phyloP scores from a whole-genome alignment of 495 filamentous ascomycete species.

The Penicillium cinerascens region DNA sequence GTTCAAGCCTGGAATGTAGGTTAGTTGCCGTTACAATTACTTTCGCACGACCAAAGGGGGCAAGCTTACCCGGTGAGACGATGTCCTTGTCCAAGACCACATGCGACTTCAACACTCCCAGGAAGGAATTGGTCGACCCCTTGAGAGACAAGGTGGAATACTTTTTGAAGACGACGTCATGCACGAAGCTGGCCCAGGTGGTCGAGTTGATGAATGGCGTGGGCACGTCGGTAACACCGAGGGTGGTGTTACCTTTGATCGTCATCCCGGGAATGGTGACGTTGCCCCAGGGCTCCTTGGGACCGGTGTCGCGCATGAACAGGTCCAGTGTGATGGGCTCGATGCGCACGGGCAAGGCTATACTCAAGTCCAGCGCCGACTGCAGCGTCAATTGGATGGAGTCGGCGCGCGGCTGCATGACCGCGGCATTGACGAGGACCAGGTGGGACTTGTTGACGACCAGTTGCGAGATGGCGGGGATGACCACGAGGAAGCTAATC shows the following conservation, averaged over 20 bases:
- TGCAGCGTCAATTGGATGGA: slow-evolving; percentile 30
- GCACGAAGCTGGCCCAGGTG: slow-evolving; percentile 35
- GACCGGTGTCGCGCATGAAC: slow-evolving; percentile 27
- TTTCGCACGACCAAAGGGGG: neutral
- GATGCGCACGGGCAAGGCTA: slow-evolving; percentile 35
- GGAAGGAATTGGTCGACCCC: slow-evolving; percentile 32
- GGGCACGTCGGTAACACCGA: slow-evolving; percentile 21
- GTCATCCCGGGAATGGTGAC: slow-evolving; percentile 22
- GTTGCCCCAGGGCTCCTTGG: slow-evolving; percentile 26
- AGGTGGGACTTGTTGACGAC: slow-evolving; percentile 39
- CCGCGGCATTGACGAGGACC: slow-evolving; percentile 32
- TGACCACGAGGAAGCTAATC: slow-evolving; percentile 38
- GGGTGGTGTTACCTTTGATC: slow-evolving; percentile 35
- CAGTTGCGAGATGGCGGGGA: slow-evolving; percentile 42
- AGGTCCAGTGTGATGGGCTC: slow-evolving; percentile 33
- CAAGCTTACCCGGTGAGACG: slow-evolving; percentile 29
- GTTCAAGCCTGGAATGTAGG: slow-evolving; percentile 20
- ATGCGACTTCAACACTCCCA: slow-evolving; percentile 32
- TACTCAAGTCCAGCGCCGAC: slow-evolving; percentile 35
- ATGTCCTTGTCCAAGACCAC: slow-evolving; percentile 39
- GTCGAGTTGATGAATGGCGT: slow-evolving; percentile 25
- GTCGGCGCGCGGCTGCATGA: slow-evolving; percentile 33
- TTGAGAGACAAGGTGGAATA: slow-evolving; percentile 26
- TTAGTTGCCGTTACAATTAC: slow-evolving; percentile 3
- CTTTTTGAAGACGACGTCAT: slow-evolving; percentile 30